Conservation (phyloP, 106 monocot genomes). For the Dendrobium catenatum region DNA sequence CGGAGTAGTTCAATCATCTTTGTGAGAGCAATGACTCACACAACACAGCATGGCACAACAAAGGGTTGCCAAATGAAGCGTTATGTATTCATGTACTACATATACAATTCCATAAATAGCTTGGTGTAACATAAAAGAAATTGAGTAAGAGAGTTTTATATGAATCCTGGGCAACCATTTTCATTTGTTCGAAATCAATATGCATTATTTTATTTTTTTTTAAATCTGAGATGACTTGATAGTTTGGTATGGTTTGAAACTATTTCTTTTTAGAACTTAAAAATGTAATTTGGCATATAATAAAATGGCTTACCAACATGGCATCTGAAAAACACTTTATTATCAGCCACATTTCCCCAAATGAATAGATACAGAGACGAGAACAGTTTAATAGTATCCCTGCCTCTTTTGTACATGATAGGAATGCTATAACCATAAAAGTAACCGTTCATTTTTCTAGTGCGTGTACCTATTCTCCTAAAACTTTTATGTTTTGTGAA, state of each 20-base stretch:
- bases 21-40: not conserved
- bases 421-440: not conserved
- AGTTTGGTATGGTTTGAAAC: not conserved
- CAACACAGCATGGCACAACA: not conserved
- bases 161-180: not conserved
- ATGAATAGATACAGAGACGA: not conserved
- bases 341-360: not conserved
- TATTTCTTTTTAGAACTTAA: not conserved
- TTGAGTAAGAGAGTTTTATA: not conserved
- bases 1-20: not conserved
- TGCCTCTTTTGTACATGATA: not conserved
- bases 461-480: not conserved
- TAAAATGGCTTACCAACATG: not conserved
- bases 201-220: not conserved
- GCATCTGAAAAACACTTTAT: not conserved
- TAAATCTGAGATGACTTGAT: not conserved
- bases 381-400: not conserved
- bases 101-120: not conserved
- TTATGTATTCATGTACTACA: not conserved
- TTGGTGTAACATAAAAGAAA: conserved; percentile 3
- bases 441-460: not conserved
- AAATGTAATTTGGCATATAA: not conserved
- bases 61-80: not conserved
- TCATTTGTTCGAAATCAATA: not conserved
- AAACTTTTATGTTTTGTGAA: not conserved